Conservation (phyloP, 768 basidiomycete genomes). For the Podaxis rugospora region DNA sequence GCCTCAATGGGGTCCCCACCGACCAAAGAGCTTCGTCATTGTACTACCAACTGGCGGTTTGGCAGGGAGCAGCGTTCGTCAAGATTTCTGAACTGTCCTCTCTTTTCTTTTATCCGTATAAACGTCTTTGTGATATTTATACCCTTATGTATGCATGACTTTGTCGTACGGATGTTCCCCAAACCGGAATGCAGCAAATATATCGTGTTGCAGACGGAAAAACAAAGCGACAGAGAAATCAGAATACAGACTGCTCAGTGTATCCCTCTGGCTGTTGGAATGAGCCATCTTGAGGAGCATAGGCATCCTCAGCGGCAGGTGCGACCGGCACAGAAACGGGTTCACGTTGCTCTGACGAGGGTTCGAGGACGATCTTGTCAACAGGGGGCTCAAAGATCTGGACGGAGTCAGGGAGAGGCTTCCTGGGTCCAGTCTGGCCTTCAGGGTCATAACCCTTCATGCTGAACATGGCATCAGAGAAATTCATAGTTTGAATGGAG, state of each 20-base stretch:
- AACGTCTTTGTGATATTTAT: background rate
- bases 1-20: slow-evolving; percentile 21
- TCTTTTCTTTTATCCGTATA: background rate
- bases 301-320: slow-evolving; percentile 51
- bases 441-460: slow-evolving; percentile 98
- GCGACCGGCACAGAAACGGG: slow-evolving; percentile 49
- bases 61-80: slow-evolving; percentile 45
- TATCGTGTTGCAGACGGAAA: background rate
- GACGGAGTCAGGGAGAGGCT: slow-evolving; percentile 94
- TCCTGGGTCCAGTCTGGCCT: slow-evolving; percentile 83
- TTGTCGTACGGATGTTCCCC: background rate
- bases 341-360: slow-evolving; percentile 86
- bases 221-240: slow-evolving; percentile 25
- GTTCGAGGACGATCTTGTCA: slow-evolving; percentile 87
- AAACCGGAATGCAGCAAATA: background rate
- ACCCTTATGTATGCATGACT: background rate
- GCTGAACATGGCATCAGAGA: slow-evolving; percentile 35
- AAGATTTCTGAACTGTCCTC: slow-evolving; percentile 9
- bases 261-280: slow-evolving; percentile 38
- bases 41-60: slow-evolving; percentile 41
- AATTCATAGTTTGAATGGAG: background rate
- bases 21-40: slow-evolving; percentile 29
- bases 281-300: slow-evolving; percentile 36
- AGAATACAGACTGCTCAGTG: slow-evolving; percentile 56
- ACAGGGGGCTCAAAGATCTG: slow-evolving; percentile 84